Evolutionary conservation across 2,329 filamentous ascomycete genomes (phyloP), one percentile per base, ranked within the genome.

Genomic region (Exophiala alcalophila): DNA sequence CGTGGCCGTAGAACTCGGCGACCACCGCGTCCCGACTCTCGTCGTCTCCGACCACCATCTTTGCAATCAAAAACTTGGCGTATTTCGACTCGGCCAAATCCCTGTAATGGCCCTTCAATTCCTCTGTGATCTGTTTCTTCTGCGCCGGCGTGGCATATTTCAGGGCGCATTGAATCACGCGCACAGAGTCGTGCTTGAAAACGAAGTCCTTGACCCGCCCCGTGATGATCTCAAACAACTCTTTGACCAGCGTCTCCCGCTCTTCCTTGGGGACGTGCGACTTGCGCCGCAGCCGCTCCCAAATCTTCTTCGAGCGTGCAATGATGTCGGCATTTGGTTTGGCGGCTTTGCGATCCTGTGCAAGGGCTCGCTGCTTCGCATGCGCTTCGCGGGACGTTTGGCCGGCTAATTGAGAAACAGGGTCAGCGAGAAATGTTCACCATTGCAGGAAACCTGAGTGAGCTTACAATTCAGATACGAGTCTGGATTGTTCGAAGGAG

Each of bases 101-200:
- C 29, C 81, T 78, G 64, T 94, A 95, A 55, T 84, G 83, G 12
- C 90, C 89, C 65, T 86, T 81, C 42, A 98, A 75, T 65, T 98
- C 92, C 45, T 73, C 74, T 6, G 90, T 88, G 59, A 98, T 96
- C 69, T 83, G 80, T 65, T 83, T 86, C 60, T 87, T 79, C 68
- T 96, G 90, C 48, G 86, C 83, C 41, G 81, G 74, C 31, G 84
- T 94, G 33, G 88, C 85, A 67, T 98, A 98, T 67, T 98, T 98
- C 68, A 98, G 80, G 25, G 91, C 92, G 9, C 90, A 96, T 70
- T 98, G 92, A 18, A 98, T 85, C 28, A 95, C 89, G 56, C 92
- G 80, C n/a, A 95, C 91, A 24, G 89, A 87, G 63, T 98, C 92
- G 65, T 98, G 92, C 77, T 98, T 98, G 70, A 98, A 86, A 14